phyloP scores from a whole-genome alignment of 306 rosid species.

The Purshia tridentata region DNA sequence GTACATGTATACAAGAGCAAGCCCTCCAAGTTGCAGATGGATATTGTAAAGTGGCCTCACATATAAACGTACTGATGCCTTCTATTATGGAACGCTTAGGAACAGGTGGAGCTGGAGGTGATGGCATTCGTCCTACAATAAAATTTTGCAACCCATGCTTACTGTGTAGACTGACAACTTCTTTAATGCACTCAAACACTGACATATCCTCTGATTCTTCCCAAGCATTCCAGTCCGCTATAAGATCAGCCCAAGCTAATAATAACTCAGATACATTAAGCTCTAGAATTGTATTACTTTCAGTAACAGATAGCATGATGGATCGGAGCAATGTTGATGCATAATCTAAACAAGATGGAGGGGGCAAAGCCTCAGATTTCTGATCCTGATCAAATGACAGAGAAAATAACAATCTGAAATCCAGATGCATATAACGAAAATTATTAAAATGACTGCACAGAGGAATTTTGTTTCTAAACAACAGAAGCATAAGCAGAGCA shows the following conservation, averaged over 20 bases:
- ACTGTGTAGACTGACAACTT: constrained; percentile 54
- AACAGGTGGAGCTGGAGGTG: constrained; percentile 86
- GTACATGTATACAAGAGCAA: constrained; percentile 77
- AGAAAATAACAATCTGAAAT: constrained; percentile 15
- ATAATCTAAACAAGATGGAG: constrained; percentile 68
- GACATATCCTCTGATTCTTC: constrained; percentile 83
- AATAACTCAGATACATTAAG: constrained; percentile 69
- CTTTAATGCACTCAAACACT: constrained; percentile 74
- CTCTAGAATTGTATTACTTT: constrained; percentile 52
- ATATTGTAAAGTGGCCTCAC: constrained; percentile 72
- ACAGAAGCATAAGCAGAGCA: constrained; percentile 12
- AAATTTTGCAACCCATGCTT: constrained; percentile 53
- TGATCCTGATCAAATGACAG: constrained; percentile 43
- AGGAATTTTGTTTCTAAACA: constrained; percentile 24
- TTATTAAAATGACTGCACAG: background rate
- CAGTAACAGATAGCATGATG: constrained; percentile 58
- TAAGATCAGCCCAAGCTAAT: constrained; percentile 69
- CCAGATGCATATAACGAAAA: background rate
- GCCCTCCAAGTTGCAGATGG: constrained; percentile 77
- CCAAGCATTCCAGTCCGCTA: constrained; percentile 92
- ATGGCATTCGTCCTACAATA: constrained; percentile 52
- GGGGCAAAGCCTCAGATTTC: constrained; percentile 37
- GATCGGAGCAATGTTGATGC: constrained; percentile 66
- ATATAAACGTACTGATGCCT: constrained; percentile 65
- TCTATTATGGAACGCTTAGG: constrained; percentile 64